Evolutionary conservation across 1,284 basidiomycete genomes (phyloP), one percentile per base, ranked within the genome.

Genomic region (Fomitopsis palustris): DNA sequence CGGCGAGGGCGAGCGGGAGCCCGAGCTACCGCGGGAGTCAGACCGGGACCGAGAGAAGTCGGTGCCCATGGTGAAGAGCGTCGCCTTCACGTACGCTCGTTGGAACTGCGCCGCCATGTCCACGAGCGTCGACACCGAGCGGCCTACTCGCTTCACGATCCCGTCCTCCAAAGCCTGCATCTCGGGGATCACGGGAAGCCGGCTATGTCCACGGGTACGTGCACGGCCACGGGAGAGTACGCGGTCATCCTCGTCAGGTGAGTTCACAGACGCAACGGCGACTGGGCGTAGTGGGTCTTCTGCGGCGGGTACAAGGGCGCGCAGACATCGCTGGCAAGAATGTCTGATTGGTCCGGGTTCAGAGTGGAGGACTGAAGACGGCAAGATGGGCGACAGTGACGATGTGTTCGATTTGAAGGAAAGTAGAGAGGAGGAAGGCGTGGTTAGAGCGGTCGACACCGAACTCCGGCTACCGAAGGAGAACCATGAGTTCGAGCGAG

Each of bases 31-130:
- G 35, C 59, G 61, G 19, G 66, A 66, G 54, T 61, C 65, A 58
- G 60, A 59, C 29, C 53, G 52, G 41, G 61, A 62, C 37, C 59
- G 59, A 19, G 58, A 58, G 42, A 60, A 61, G 56, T 67, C 67
- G 25, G 63, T 64, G 35, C 73, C 72, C 29, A 77, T 75, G 39
- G 76, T 71, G 68, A 81, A 83, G 69, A 82, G 72, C 6, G 82
- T 77, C 38, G 82, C 80, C 53, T 74, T 73, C 59, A 84, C 77
- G 63, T 85, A 86, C 27, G 81, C 81, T 27, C 74, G 75, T 66
- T 86, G 84, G 64, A 86, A 76, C n/a, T 78, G 78, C 57, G 78
- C 79, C 16, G 84, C 84, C 1, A 81, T 72, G 63, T 79, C 79
- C 51, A 85, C 68, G 51, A 86, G 70, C 38, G 74, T 75, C 29